A percentile compares a stretch with the other conserved stretches of the same genome.
Conservation (phyloP, 1,284 basidiomycete genomes). For the Fistulinella staudtii region DNA sequence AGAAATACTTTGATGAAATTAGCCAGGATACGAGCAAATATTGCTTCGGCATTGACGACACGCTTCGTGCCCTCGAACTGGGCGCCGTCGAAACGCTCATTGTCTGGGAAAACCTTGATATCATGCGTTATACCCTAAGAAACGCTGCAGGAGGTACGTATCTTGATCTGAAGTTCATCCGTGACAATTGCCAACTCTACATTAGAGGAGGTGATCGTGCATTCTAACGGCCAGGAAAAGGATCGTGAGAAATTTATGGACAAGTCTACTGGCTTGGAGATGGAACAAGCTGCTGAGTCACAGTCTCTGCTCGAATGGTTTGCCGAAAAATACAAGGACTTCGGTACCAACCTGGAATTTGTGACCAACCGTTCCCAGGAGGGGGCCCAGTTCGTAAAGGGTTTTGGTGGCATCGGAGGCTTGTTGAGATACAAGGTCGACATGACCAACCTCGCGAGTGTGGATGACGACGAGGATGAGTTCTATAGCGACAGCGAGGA, state of each 20-base stretch:
- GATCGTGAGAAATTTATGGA: constrained; percentile 94
- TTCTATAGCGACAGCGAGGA: constrained; percentile 79
- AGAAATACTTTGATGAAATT: constrained; percentile 99
- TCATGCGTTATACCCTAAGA: constrained; percentile 79
- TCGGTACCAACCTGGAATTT: constrained; percentile 92
- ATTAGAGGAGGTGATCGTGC: constrained; percentile 78
- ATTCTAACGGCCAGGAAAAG: constrained; percentile 81
- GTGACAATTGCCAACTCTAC: neutral
- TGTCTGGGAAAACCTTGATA: constrained; percentile 97
- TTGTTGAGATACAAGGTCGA: constrained; percentile 95
- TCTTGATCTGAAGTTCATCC: neutral
- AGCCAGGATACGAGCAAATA: constrained; percentile 96
- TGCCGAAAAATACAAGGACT: constrained; percentile 97
- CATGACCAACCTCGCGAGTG: constrained; percentile 75
- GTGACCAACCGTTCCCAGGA: constrained; percentile 92
- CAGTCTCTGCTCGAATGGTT: constrained; percentile 94
- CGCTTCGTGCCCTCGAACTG: constrained; percentile 93
- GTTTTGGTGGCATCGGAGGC: constrained; percentile 97
- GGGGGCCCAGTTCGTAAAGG: constrained; percentile 97
- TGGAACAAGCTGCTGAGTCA: constrained; percentile 85
- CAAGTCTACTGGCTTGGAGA: constrained; percentile 91
- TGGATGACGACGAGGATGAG: constrained; percentile 55
- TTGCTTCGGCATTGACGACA: constrained; percentile 98
- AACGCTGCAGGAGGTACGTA: constrained; percentile 82
- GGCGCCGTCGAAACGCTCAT: constrained; percentile 97